A percentile compares a stretch with the other conserved stretches of the same genome.
Evolutionary conservation across 1,284 basidiomycete genomes (phyloP).

Genomic region (Rhodofomes roseus): DNA sequence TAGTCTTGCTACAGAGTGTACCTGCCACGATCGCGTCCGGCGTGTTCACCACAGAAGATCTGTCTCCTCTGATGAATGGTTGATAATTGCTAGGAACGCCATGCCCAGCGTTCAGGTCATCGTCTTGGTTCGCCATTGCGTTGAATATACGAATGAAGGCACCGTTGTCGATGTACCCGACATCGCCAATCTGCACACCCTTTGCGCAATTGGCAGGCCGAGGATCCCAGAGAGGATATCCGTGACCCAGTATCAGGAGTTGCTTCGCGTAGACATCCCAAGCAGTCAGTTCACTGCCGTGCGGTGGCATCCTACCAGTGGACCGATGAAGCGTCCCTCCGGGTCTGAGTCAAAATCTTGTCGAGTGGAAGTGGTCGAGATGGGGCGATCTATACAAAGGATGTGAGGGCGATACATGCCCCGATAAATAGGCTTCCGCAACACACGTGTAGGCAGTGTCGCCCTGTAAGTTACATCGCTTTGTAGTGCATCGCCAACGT

Average conservation of each 20-base stretch:
- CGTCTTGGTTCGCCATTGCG: slow-evolving; percentile 15
- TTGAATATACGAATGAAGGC: slow-evolving; percentile 30
- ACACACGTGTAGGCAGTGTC: too few species aligned
- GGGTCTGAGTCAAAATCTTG: too few species aligned
- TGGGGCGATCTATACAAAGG: too few species aligned
- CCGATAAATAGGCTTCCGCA: too few species aligned
- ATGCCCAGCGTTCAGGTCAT: slow-evolving; percentile 12
- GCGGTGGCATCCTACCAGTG: not conserved
- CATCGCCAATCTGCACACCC: slow-evolving; percentile 24
- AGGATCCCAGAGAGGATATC: slow-evolving; percentile 21
- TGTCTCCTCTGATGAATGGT: slow-evolving; percentile 4
- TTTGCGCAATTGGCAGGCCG: slow-evolving; percentile 7
- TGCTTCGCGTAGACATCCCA: slow-evolving; percentile 15
- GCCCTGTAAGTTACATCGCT: too few species aligned
- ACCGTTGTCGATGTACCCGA: slow-evolving; percentile 24
- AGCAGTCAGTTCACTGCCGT: not conserved
- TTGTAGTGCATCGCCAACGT: too few species aligned
- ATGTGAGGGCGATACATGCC: too few species aligned
- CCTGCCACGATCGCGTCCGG: not conserved
- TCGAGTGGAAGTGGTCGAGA: too few species aligned
- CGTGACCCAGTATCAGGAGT: slow-evolving; percentile 12
- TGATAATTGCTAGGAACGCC: slow-evolving; percentile 14
- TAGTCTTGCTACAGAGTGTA: slow-evolving; percentile 1
- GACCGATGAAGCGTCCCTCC: too few species aligned
- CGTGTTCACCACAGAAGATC: not conserved